A percentile compares a stretch with the other conserved stretches of the same genome.
Evolutionary conservation across 202 grass and related monocot species (phyloP).

Genomic region (Zizania palustris): DNA sequence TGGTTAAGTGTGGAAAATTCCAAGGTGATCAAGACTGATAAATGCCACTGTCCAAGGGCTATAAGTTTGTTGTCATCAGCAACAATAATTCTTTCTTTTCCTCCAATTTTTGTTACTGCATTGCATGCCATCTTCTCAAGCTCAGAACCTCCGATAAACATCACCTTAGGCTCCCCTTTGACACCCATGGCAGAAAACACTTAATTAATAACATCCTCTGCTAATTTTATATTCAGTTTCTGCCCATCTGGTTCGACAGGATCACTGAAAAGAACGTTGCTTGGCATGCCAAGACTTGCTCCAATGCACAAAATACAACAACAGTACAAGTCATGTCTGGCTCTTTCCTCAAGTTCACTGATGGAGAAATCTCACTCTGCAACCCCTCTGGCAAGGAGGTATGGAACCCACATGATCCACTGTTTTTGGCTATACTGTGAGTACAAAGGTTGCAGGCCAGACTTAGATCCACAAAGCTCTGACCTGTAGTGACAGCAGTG

Average conservation of each 20-base stretch:
- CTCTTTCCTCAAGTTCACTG: slow-evolving; percentile 21
- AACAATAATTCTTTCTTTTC: neutral
- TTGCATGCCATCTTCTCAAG: neutral
- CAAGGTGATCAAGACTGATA: neutral
- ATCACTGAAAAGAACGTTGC: slow-evolving; percentile 15
- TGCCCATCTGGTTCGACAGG: slow-evolving; percentile 48
- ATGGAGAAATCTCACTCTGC: slow-evolving; percentile 30
- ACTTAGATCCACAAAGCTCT: slow-evolving; percentile 65
- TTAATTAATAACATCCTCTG: slow-evolving; percentile 33
- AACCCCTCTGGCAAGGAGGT: slow-evolving; percentile 2
- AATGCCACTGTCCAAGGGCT: neutral
- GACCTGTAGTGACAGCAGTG: slow-evolving; percentile 35
- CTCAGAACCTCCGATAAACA: slow-evolving; percentile 25
- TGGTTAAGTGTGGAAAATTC: neutral
- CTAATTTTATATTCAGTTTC: slow-evolving; percentile 41
- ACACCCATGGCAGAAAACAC: slow-evolving; percentile 31
- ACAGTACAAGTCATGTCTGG: slow-evolving; percentile 1
- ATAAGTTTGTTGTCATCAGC: slow-evolving; percentile 26
- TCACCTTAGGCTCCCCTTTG: slow-evolving; percentile 34
- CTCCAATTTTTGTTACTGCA: slow-evolving; percentile 8
- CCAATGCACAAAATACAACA: neutral
- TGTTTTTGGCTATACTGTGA: slow-evolving; percentile 21
- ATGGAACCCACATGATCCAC: slow-evolving; percentile 29
- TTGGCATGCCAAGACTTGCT: slow-evolving; percentile 49
- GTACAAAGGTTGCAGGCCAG: slow-evolving; percentile 58